phyloP scores from a whole-genome alignment of 2,329 filamentous ascomycete genomes.

The Blumeriella jaapii region DNA sequence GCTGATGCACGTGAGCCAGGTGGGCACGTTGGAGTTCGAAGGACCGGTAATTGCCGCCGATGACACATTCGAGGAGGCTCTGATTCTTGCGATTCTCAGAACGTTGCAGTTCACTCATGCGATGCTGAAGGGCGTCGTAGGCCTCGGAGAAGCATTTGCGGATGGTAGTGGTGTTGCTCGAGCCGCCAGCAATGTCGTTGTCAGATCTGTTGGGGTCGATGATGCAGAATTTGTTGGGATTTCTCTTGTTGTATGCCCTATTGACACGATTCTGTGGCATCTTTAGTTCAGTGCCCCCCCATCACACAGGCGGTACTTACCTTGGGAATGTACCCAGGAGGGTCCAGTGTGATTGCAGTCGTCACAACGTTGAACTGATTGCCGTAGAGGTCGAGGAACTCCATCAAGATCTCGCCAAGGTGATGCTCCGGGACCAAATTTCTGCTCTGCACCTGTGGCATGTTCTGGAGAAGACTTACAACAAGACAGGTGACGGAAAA shows the following conservation, averaged over 20 bases:
- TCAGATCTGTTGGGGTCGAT: constrained; percentile 77
- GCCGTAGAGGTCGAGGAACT: constrained; percentile 85
- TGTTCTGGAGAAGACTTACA: constrained; percentile 73
- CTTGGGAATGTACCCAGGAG: constrained; percentile 68
- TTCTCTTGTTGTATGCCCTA: constrained; percentile 39
- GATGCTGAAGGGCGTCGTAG: constrained; percentile 41
- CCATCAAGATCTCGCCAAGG: constrained; percentile 69
- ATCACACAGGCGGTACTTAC: constrained; percentile 33
- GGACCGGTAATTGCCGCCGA: constrained; percentile 68
- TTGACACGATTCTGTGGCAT: constrained; percentile 5
- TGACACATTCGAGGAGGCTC: constrained; percentile 54
- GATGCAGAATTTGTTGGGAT: constrained; percentile 66
- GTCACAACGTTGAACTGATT: constrained; percentile 61
- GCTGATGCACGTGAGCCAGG: constrained; percentile 24
- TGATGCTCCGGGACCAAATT: constrained; percentile 51
- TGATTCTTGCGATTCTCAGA: constrained; percentile 22
- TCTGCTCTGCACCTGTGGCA: constrained; percentile 56
- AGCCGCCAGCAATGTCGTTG: constrained; percentile 89
- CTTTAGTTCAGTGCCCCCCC: not conserved
- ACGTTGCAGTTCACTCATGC: constrained; percentile 41
- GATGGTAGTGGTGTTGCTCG: constrained; percentile 56
- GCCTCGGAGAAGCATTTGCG: constrained; percentile 59
- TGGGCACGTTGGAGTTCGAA: constrained; percentile 59
- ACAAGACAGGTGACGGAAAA: constrained; percentile 92
- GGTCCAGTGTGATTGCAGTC: constrained; percentile 65